Evolutionary conservation across 768 basidiomycete genomes (phyloP).

Genomic region (Boletus rubroflammeus): DNA sequence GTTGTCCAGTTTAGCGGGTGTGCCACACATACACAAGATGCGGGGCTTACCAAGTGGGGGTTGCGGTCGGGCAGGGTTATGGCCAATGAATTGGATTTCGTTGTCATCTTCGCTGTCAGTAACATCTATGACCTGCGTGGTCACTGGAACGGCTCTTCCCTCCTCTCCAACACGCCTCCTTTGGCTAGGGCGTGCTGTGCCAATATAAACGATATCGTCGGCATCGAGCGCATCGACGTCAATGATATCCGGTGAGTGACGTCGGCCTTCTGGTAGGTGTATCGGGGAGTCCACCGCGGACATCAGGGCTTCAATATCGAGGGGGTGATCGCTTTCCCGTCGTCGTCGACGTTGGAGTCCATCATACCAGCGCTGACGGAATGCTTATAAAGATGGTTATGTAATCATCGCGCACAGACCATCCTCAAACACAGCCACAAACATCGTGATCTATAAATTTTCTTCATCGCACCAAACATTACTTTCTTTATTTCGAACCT

Average conservation of each 20-base stretch:
- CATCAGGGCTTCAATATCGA: slow-evolving; percentile 17
- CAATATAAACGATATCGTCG: slow-evolving; percentile 29
- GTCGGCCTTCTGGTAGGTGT: slow-evolving; percentile 9
- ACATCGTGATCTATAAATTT: slow-evolving; percentile 27
- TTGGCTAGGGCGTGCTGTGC: slow-evolving; percentile 23
- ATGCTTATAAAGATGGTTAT: slow-evolving; percentile 20
- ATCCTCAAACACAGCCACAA: slow-evolving; percentile 28
- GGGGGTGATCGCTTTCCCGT: background rate
- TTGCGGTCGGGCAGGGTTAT: slow-evolving; percentile 17
- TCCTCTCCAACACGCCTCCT: slow-evolving; percentile 26
- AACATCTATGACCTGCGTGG: slow-evolving; percentile 32
- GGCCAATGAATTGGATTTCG: slow-evolving; percentile 28
- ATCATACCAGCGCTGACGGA: background rate
- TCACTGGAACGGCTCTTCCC: slow-evolving; percentile 16
- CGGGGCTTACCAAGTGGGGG: slow-evolving; percentile 17
- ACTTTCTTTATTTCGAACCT: background rate
- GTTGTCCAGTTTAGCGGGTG: background rate
- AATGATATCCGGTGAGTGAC: slow-evolving; percentile 34
- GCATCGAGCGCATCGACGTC: slow-evolving; percentile 43
- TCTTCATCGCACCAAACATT: background rate
- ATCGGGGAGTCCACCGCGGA: slow-evolving; percentile 13
- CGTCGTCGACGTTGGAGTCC: slow-evolving; percentile 22
- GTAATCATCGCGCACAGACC: slow-evolving; percentile 33
- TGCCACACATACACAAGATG: background rate
- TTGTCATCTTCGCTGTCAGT: slow-evolving; percentile 41